Base-by-base conservation (phyloP, 1,284 basidiomycete genomes). In the Albatrellus sp. region DNA sequence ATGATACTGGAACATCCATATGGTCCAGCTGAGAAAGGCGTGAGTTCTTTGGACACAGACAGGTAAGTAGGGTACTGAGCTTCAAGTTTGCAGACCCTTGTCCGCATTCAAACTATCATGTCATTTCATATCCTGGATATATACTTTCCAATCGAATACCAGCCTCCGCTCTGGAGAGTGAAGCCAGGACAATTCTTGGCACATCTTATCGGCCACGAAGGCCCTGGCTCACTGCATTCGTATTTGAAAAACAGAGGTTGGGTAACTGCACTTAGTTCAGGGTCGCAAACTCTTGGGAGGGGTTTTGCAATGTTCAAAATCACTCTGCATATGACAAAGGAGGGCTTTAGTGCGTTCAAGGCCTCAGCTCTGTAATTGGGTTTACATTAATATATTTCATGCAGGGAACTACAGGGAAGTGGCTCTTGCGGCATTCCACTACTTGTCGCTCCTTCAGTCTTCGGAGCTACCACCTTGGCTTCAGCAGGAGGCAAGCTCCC, bases 171-270 rank as follows among this genome's bases (percentile, higher is more conserved):
- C 39, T 96, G 87, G 77, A 72, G 76, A 32, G 70, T 82, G 57
- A 92, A 92, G 67, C 94, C 96, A 1, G 78, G 72, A 2, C 67
- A 77, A 50, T 87, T 92, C 60, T 59, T 98, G 14, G 73, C 80
- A 2, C 90, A 97, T 61, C 83, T 96, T 57, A 65, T 97, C 40
- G 96, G 96, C 0, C 94, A 99, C 60, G 97, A 99, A 66, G 97
- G 96, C 3, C 80, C 86, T 33, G 96, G 96, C 1, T 97, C 92
- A 0, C 67, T 98, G 36, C 75, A 93, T 53, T 90, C 90, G 1
- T 90, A 92, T 61, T 70, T 99, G 50, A 98, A 98, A 68, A 70
- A 75, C 53, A 84, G 87, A 57, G 91, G 93, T 4, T 98, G 93
- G 93, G 78, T 86, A 42, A 92, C 88, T 46, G 71, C 72, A 17